Evolutionary conservation across 2,329 filamentous ascomycete species (phyloP), one percentile per base, ranked within the genome.

Genomic region (Nigrospora oryzae): DNA sequence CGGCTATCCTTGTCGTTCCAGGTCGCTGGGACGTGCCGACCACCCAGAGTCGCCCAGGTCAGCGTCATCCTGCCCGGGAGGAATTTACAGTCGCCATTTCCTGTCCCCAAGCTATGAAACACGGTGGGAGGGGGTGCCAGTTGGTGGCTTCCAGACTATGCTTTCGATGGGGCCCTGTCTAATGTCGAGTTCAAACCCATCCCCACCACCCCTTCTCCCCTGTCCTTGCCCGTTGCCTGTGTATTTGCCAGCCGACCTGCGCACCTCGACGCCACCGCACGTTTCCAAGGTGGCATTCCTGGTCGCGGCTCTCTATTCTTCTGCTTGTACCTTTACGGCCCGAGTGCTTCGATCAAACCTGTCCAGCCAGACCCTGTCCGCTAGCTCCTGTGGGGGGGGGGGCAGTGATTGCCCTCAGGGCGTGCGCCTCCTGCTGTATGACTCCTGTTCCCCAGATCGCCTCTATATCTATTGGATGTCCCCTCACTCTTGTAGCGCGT

Each of bases 381-480:
- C 46, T 46, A 47, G 40, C 51, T 47, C 43, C 46, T 49, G 5
- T 4, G 23, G 23, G 7, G 8, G 8, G 39, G 19, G 19, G 19
- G 12, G 34, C n/a, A 33, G 39, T 40, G 34, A 32, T 34, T 40
- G 30, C 30, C 23, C 34, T 28, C 30, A 40, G 39, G 39, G 39
- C 34, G 39, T 40, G 30, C 30, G 39, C 17, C 34, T 32, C 32
- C 32, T 40, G 30, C 23, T 34, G 34, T 30, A 40, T 40, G 34
- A 33, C 39, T 30, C 14, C 11, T 40, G 19, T 40, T 16, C 15
- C 30, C 30, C 30, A 32, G 32, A 40, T 34, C 39, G 38, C 17
- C 28, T 42, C 23, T 59, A 58, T 59, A 57, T 52, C 49, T 56
- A 53, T 51, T 54, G 48, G 51, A 49, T 51, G 52, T 52, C 50